phyloP scores from a whole-genome alignment of 1,139 yeast genomes.

The Saccharomyces hybrid region DNA sequence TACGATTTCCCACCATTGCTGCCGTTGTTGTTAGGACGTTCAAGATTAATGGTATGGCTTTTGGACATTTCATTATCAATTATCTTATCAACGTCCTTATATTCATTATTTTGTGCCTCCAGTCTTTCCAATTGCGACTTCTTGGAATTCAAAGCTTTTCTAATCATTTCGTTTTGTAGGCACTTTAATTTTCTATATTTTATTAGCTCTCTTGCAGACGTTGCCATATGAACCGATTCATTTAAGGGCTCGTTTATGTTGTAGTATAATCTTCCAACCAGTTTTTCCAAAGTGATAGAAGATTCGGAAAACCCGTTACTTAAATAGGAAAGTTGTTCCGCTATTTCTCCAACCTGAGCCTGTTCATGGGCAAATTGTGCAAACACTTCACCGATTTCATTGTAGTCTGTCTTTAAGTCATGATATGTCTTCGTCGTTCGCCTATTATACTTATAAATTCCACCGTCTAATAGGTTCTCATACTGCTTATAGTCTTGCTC shows the following conservation, averaged over 20 bases:
- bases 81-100: slow-evolving; percentile 29
- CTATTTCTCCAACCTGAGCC: slow-evolving; percentile 35
- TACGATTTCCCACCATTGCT: slow-evolving; percentile 12
- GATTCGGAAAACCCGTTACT: slow-evolving; percentile 78
- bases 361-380: slow-evolving; percentile 53
- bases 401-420: slow-evolving; percentile 46
- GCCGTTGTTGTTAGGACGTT: slow-evolving; percentile 20
- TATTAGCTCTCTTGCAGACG: slow-evolving; percentile 56
- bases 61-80: slow-evolving; percentile 13
- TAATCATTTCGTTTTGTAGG: slow-evolving; percentile 51
- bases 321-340: slow-evolving; percentile 54
- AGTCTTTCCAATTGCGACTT: slow-evolving; percentile 26
- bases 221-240: slow-evolving; percentile 72
- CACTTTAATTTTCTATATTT: slow-evolving; percentile 64
- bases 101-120: slow-evolving; percentile 31
- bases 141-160: slow-evolving; percentile 28
- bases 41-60: slow-evolving; percentile 21
- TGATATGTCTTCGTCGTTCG: slow-evolving; percentile 53
- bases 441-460: slow-evolving; percentile 61
- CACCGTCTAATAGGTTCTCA: slow-evolving; percentile 46
- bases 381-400: slow-evolving; percentile 37
- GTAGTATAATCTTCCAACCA: slow-evolving; percentile 63
- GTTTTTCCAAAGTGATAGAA: slow-evolving; percentile 55
- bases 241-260: slow-evolving; percentile 77
- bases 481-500: slow-evolving; percentile 44